A percentile compares a stretch with the other conserved stretches of the same genome.
Conservation (phyloP, 345 rosid genomes). For the Clarkia xantiana region DNA sequence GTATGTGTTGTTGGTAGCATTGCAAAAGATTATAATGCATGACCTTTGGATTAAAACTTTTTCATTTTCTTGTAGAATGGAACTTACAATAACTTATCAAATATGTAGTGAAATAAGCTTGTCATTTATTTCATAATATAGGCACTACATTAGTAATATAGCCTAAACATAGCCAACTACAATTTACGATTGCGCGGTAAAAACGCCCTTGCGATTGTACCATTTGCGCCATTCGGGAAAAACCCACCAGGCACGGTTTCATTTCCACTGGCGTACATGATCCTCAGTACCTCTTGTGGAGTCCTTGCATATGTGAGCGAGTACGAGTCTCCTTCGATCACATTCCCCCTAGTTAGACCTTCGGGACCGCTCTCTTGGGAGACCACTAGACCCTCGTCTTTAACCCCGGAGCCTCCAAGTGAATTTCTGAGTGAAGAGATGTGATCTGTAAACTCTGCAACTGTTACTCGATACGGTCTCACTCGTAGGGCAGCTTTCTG, state of each 20-base stretch:
- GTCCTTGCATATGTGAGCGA: conserved; percentile 36
- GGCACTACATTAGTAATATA: too few species aligned
- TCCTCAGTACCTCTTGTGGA: conserved; percentile 44
- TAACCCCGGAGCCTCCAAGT: conserved; percentile 21
- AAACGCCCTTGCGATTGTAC: conserved; percentile 35
- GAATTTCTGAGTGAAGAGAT: conserved; percentile 23
- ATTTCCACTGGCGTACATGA: conserved; percentile 52
- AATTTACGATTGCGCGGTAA: too few species aligned
- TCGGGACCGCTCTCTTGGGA: conserved; percentile 21
- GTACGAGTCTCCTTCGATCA: conserved; percentile 33
- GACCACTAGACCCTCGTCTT: conserved; percentile 53
- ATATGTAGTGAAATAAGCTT: too few species aligned
- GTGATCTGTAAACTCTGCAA: conserved; percentile 28
- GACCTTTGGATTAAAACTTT: too few species aligned
- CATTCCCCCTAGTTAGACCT: conserved; percentile 27
- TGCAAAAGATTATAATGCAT: too few species aligned
- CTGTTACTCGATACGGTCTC: conserved; percentile 19
- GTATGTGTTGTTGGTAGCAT: too few species aligned
- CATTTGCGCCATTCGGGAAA: conserved; percentile 49
- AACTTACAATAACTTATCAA: too few species aligned
- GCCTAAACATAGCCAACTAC: too few species aligned
- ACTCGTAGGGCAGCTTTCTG: conserved; percentile 19
- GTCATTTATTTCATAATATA: too few species aligned
- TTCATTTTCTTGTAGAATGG: too few species aligned
- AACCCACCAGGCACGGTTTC: conserved; percentile 46